Evolutionary conservation across 1,284 basidiomycete species (phyloP), one percentile per base, ranked within the genome.

Genomic region (Pisolithus thermaeus): DNA sequence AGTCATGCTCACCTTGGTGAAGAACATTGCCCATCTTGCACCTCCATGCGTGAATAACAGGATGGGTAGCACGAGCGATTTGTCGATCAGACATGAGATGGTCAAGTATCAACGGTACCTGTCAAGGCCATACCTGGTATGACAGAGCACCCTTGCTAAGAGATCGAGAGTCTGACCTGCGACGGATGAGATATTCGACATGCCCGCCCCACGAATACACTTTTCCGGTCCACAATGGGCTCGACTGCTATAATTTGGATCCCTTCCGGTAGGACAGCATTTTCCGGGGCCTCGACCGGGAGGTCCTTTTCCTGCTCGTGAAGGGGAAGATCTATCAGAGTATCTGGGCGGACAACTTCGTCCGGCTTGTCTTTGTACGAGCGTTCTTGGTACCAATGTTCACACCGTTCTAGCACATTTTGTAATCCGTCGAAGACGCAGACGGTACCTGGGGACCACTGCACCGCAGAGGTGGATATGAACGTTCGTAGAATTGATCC

Each of bases 341-440:
- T 71, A 41, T 84, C 82, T 53, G 82, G 84, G 47, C 85, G 73
- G 27, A 78, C 54, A 22, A 85, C 63, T 52, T 84, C 81, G 0
- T 77, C 79, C 0, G 73, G 78, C 43, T 74, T 78, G 41, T 80
- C 80, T 42, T 70, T 72, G 53, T 71, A 80, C 11, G 89, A 70
- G 25, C 75, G 80, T 3, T 81, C 78, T 52, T 78, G 75, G 60
- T 91, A 89, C 92, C 92, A 94, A 42, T 66, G 63, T 36, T 75
- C 72, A 52, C 82, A 86, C 25, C 76, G 73, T 47, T 88, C 83
- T 42, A 87, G 71, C n/a, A 88, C 81, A 64, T 79, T 83, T 61
- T 91, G 86, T 9, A 94, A 70, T 9, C 92, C 92, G 58, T 96
- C 92, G 63, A 95, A 96, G 14, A 95, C 88, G 61, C 89, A 92